Evolutionary conservation across 305 asterid genomes (phyloP).

Genomic region (Rubia tinctorum): DNA sequence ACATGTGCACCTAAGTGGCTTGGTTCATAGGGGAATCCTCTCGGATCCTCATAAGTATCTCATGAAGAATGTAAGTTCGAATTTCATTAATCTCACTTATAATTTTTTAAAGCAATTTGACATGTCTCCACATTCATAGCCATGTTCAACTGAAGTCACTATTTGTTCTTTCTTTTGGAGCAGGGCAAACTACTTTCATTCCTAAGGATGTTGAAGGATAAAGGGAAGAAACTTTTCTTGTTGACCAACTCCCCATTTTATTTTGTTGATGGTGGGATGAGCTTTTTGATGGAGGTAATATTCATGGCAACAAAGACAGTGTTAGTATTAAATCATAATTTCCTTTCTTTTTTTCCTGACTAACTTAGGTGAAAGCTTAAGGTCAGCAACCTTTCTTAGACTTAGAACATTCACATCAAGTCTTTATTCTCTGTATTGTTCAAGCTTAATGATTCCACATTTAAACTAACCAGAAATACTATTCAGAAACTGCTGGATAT

Average conservation of each 20-base stretch:
- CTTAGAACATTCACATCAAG: background rate
- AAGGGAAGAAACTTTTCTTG: constrained; percentile 90
- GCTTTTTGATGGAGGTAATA: constrained; percentile 83
- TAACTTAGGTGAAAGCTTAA: background rate
- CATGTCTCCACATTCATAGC: background rate
- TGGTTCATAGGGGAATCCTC: constrained; percentile 81
- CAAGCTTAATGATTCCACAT: background rate
- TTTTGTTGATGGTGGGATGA: constrained; percentile 99
- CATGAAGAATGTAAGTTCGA: constrained; percentile 67
- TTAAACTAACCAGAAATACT: background rate
- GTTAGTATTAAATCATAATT: background rate
- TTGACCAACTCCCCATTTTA: constrained; percentile 91
- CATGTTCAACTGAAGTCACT: constrained; percentile 3
- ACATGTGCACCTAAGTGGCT: constrained; percentile 88
- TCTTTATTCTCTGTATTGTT: background rate
- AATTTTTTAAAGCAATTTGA: too few species aligned
- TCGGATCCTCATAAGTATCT: constrained; percentile 82
- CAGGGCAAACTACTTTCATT: constrained; percentile 74
- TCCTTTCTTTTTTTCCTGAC: background rate
- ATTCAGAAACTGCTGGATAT: background rate
- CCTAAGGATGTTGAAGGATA: constrained; percentile 77
- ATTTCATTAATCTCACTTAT: background rate
- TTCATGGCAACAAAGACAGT: background rate
- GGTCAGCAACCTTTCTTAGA: background rate
- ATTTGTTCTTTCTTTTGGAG: constrained; percentile 19